Conservation (phyloP, 2,329 filamentous ascomycete genomes). For the Aureobasidium sp. region DNA sequence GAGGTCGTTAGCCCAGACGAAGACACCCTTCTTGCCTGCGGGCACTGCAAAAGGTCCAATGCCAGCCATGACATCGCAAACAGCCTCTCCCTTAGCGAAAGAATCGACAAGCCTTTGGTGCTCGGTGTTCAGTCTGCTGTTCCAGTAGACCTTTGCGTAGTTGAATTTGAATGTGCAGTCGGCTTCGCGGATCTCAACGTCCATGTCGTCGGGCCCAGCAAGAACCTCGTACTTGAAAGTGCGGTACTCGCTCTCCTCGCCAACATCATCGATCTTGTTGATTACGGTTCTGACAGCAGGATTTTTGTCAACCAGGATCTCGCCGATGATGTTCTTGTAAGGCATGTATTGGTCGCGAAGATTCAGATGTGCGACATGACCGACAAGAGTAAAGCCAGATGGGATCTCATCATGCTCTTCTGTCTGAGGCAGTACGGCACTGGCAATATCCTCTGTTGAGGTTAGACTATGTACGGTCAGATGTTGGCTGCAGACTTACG, state of each 20-base stretch:
- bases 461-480: constrained; percentile 22
- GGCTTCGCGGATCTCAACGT: constrained; percentile 75
- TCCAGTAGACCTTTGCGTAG: constrained; percentile 98
- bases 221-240: constrained; percentile 92
- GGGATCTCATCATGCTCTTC: constrained; percentile 73
- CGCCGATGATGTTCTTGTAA: constrained; percentile 77
- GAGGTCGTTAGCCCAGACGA: constrained; percentile 95
- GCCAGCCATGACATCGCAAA: constrained; percentile 95
- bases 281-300: constrained; percentile 76
- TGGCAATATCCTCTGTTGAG: constrained; percentile 60
- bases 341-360: constrained; percentile 73
- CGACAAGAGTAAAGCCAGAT: constrained; percentile 77
- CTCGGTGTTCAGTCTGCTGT: constrained; percentile 81
- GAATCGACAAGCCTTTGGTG: constrained; percentile 69
- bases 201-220: constrained; percentile 69
- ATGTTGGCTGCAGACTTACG: constrained; percentile 38
- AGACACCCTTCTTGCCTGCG: constrained; percentile 79
- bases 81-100: constrained; percentile 77
- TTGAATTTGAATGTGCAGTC: constrained; percentile 83
- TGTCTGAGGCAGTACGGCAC: constrained; percentile 69
- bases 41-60: constrained; percentile 93
- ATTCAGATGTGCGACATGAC: constrained; percentile 86
- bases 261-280: constrained; percentile 89
- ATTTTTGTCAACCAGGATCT: constrained; percentile 88
- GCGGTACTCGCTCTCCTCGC: constrained; percentile 73